Base-by-base conservation (phyloP, 148 eudicot species). In the Amaranthus palmeri region DNA sequence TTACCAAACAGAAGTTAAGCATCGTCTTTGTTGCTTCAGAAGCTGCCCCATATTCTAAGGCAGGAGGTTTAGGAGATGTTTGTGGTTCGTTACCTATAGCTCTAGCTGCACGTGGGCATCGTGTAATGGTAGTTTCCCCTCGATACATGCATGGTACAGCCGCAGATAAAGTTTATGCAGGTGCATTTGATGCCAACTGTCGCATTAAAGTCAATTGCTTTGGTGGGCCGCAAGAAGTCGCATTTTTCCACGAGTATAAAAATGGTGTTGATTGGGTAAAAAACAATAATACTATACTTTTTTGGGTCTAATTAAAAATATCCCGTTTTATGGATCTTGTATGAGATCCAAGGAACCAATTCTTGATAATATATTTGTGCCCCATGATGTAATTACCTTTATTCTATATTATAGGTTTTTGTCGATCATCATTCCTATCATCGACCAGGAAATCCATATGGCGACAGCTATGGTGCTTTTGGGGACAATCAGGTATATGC, bases 241-340 rank as follows among this genome's bases (percentile, higher is more conserved):
- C 86, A 54, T 95, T 86, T 73, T 95, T 83, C 79, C 97, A 89
- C 50, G 93, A 91, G 79, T 91, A 89, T 70, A 82, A 88, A 81
- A 89, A 79, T 62, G 99, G 99, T 57, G 99, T 95, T 72, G 99
- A 95, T 81, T 95, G 99, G 99, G 99, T 95, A 87, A 72, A 78
- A 36, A 74, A 55, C 8, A 15, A 10, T 4, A 3, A 15, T 25
- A 51, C n/a, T n/a, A 18, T 62, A 46, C 76, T 44, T 71, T 64
- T 9, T 40, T 12, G 11, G 60, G 9, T 65, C 4, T 65, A 50
- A 63, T 40, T 45, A 8, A 42, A 7, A 4, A 15, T 46, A 15
- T 7, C 68, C 41, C 44, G 9, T 48, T 44, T 7, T 65, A 17
- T 50, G 40, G 57, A 71, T 50, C 63, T 17, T 71, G 44, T 18